Conservation (phyloP, 1,284 basidiomycete genomes). For the Rhodotorula sp. region DNA sequence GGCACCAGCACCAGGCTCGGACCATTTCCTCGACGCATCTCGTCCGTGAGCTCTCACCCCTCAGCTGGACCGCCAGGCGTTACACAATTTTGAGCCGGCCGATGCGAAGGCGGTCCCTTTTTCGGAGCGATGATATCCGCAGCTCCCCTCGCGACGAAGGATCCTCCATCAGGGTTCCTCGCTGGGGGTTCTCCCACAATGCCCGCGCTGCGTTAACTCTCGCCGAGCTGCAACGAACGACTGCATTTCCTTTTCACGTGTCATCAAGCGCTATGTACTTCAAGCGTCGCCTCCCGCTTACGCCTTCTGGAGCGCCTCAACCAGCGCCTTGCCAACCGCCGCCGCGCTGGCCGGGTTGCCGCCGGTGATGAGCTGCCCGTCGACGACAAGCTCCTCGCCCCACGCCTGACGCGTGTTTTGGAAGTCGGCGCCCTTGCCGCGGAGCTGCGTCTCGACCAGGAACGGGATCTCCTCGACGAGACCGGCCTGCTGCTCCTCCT, state of each 20-base stretch:
- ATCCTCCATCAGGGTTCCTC: no score
- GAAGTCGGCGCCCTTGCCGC: constrained; percentile 65
- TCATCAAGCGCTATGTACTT: background rate
- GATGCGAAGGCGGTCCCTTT: no score
- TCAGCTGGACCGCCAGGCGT: no score
- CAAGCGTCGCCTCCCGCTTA: background rate
- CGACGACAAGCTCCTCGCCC: constrained; percentile 57
- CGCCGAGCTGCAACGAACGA: no score
- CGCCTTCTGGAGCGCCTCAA: constrained; percentile 45
- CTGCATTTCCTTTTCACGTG: background rate
- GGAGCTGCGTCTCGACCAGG: constrained; percentile 66
- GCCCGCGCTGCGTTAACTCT: no score
- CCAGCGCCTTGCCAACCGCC: constrained; percentile 58
- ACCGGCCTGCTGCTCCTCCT: constrained; percentile 62
- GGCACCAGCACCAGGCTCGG: no score
- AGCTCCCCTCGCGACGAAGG: no score
- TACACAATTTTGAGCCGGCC: no score
- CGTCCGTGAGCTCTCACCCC: no score
- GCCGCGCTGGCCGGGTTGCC: constrained; percentile 67
- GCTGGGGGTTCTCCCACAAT: no score
- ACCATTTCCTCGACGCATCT: no score
- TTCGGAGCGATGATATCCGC: no score
- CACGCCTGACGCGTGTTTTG: constrained; percentile 62
- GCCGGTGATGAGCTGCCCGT: constrained; percentile 62
- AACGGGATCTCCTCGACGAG: constrained; percentile 62